A percentile compares a stretch with the other conserved stretches of the same genome.
Evolutionary conservation across 768 basidiomycete genomes (phyloP).

Genomic region (Hericium rajendrae): DNA sequence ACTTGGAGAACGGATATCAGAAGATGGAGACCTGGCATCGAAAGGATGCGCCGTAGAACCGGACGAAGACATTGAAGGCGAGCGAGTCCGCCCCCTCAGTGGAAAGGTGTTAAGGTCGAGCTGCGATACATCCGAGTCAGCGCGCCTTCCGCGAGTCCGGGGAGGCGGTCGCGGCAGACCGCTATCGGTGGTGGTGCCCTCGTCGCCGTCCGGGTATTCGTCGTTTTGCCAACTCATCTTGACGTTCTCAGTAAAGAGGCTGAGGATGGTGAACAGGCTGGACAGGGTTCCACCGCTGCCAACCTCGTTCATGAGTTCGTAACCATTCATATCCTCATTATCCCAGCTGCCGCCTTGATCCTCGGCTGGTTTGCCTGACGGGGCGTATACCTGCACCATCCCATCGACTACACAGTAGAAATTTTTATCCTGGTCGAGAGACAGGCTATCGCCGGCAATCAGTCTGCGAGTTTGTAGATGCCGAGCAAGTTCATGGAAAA

Average conservation of each 20-base stretch:
- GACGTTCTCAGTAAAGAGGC: constrained; percentile 91
- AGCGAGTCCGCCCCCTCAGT: constrained; percentile 23
- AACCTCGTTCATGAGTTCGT: constrained; percentile 94
- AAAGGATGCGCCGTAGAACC: constrained; percentile 57
- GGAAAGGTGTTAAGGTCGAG: constrained; percentile 34
- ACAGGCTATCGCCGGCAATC: constrained; percentile 90
- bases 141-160: constrained; percentile 21
- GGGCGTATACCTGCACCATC: constrained; percentile 88
- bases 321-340: constrained; percentile 87
- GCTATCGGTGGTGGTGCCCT: constrained; percentile 9
- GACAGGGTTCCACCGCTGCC: constrained; percentile 92
- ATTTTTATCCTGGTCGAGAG: constrained; percentile 83
- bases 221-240: constrained; percentile 85
- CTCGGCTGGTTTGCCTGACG: constrained; percentile 44
- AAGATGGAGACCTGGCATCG: constrained; percentile 21
- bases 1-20: constrained; percentile 6
- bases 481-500: constrained; percentile 94
- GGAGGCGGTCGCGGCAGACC: constrained; percentile 4
- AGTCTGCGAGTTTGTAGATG: constrained; percentile 93
- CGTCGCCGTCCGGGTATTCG: constrained; percentile 14
- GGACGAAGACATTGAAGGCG: constrained; percentile 61
- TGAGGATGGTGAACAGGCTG: constrained; percentile 92
- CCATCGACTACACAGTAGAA: constrained; percentile 99
- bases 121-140: constrained; percentile 58
- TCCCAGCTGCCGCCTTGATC: constrained; percentile 58